These are phyloP conservation scores for Jamesozyma piceae DNA, from an alignment of 805 yeast genomes.

Conservation along the genomic window DNA sequence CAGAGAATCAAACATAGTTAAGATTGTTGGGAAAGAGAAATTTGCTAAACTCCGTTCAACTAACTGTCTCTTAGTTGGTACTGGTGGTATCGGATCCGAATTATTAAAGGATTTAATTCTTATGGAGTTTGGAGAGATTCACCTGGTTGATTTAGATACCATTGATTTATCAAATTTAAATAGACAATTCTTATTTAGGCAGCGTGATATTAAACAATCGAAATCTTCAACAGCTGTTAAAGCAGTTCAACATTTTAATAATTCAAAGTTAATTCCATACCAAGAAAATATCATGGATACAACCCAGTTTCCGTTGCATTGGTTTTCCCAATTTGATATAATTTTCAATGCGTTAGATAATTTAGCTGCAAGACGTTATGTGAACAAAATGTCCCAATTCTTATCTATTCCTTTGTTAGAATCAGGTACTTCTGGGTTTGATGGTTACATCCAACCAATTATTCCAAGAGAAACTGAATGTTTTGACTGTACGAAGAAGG, in stretches of 20 bases:
- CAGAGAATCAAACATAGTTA: conserved; percentile 17
- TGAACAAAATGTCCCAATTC: conserved; percentile 73
- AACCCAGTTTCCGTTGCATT: conserved; percentile 54
- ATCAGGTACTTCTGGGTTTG: conserved; percentile 89
- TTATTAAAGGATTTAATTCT: conserved; percentile 69
- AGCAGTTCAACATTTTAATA: conserved; percentile 68
- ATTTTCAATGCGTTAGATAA: conserved; percentile 92
- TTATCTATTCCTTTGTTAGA: conserved; percentile 73
- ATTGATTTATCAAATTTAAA: conserved; percentile 87
- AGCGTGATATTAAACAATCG: conserved; percentile 80
- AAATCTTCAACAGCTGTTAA: conserved; percentile 78
- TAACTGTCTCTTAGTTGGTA: conserved; percentile 77
- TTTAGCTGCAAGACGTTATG: conserved; percentile 83
- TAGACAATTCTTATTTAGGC: conserved; percentile 84
- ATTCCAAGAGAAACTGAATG: conserved; percentile 78
- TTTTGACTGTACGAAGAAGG: conserved; percentile 83
- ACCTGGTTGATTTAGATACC: conserved; percentile 90
- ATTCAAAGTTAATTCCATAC: conserved; percentile 60
- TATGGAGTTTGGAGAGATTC: conserved; percentile 78
- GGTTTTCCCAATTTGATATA: conserved; percentile 70
- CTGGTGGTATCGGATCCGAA: conserved; percentile 97
- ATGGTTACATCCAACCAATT: conserved; percentile 91
- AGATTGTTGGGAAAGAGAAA: conserved; percentile 22
- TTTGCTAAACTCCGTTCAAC: conserved; percentile 28
- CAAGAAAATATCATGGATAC: conserved; percentile 85